Percentiles rank a stretch among this genome's conserved stretches.
These are phyloP conservation scores for Geranomyces variabilis DNA, from an alignment of 192 early-diverging fungal species.

Conservation along the genomic window DNA sequence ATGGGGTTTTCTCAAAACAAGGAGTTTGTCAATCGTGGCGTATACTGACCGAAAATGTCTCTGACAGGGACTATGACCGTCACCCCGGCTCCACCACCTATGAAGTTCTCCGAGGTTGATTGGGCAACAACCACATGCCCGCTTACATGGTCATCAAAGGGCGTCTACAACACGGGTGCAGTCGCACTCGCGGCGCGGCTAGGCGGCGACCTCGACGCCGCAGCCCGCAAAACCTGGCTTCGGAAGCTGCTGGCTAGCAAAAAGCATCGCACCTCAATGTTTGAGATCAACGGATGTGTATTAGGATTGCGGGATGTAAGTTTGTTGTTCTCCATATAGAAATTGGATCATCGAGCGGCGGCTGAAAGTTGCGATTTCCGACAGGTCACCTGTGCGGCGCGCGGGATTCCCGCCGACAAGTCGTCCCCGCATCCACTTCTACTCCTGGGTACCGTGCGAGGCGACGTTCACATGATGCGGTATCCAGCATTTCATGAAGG, in stretches of 20 bases:
- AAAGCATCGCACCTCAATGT: constrained; percentile 11
- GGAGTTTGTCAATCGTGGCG: not conserved
- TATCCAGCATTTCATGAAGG: constrained; percentile 26
- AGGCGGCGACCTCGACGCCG: not conserved
- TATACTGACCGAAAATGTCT: not conserved
- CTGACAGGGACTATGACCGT: constrained; percentile 30
- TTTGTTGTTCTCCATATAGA: not conserved
- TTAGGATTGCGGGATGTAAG: constrained; percentile 35
- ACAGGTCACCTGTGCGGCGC: not conserved
- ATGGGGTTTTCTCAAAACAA: not conserved
- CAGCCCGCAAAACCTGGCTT: constrained; percentile 8
- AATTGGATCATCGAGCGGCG: no score
- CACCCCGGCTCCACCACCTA: constrained; percentile 1
- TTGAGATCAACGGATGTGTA: constrained; percentile 7
- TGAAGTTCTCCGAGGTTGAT: constrained; percentile 27
- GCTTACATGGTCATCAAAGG: constrained; percentile 33
- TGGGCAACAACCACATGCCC: constrained; percentile 35
- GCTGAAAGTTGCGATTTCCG: no score
- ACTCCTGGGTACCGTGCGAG: constrained; percentile 19
- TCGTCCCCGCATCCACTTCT: constrained; percentile 1
- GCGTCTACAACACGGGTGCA: constrained; percentile 24
- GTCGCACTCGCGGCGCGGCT: not conserved
- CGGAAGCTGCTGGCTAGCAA: constrained; percentile 3
- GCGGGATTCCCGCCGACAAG: not conserved
- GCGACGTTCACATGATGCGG: constrained; percentile 28